A percentile compares a stretch with the other conserved stretches of the same genome.
These are phyloP conservation scores for Ilex paraguariensis DNA, from an alignment of 305 asterid genomes.

Conservation along the genomic window DNA sequence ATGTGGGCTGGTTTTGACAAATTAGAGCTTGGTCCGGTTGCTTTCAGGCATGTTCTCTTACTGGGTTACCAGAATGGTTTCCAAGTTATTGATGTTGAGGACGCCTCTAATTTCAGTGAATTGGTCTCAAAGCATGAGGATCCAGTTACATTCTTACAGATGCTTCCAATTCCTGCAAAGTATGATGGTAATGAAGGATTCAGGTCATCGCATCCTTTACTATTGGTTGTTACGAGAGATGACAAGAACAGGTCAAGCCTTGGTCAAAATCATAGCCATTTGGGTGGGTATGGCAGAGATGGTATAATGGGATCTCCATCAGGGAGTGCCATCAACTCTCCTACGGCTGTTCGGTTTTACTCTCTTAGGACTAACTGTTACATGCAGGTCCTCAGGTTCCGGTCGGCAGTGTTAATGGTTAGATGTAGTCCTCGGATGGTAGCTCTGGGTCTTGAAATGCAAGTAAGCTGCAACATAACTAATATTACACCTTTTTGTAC, in stretches of 20 bases:
- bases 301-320: conserved; percentile 48
- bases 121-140: conserved; percentile 92
- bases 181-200: conserved; percentile 53
- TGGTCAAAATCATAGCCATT: conserved; percentile 22
- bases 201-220: conserved; percentile 58
- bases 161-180: conserved; percentile 72
- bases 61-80: conserved; percentile 90
- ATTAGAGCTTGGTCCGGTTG: conserved; percentile 53
- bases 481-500: too few species aligned
- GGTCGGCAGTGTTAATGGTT: conserved; percentile 82
- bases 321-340: conserved; percentile 53
- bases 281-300: conserved; percentile 24
- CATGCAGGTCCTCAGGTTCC: conserved; percentile 76
- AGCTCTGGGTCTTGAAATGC: conserved; percentile 93
- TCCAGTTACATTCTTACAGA: conserved; percentile 89
- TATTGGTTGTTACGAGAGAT: conserved; percentile 81
- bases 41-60: conserved; percentile 60
- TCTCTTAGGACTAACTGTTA: conserved; percentile 80
- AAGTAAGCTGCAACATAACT: conserved; percentile 37
- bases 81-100: conserved; percentile 93
- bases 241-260: conserved; percentile 39
- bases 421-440: conserved; percentile 88
- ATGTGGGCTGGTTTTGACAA: conserved; percentile 97
- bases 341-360: conserved; percentile 88
- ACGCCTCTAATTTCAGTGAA: conserved; percentile 74